Evolutionary conservation across 1,284 basidiomycete genomes (phyloP), one percentile per base, ranked within the genome.

Genomic region (Moesziomyces globuligerus): DNA sequence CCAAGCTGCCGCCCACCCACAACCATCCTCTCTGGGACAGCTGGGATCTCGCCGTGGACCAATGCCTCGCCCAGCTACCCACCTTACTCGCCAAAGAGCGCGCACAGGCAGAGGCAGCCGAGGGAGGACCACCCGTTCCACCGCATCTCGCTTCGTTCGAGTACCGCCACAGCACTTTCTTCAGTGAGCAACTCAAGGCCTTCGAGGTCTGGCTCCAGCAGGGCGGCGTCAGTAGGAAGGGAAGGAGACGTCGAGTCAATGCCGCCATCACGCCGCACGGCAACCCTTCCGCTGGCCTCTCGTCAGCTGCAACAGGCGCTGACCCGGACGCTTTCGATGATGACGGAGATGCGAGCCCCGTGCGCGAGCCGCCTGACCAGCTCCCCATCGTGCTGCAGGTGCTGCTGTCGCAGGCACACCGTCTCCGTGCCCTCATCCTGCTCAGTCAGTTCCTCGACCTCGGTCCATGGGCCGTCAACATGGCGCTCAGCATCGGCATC

Each of bases 351-450:
- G 90, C 90, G 8, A 71, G 68, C 4, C 78, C 74, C 13, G 73
- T 78, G 29, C 75, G 81, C 26, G 92, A 93, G 76, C 93, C 93
- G 24, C 95, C 95, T 9, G 93, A 95, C 75, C 96, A 98, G 81
- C 89, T 98, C 1, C 95, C 95, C 2, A 97, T 98, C 59, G 94
- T 98, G 10, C 88, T 98, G 4, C 95, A 98, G 83, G 94, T 98
- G 20, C 87, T 98, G 32, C 87, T 98, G 7, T 97, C 94, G 0
- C 96, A 98, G 78, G 92, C 93, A 0, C 95, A 98, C 83, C 90
- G 95, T 46, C 88, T 98, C 10, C 90, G 94, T 11, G 95, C 96
- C 0, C 88, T 98, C 64, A 95, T 97, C 75, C 87, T 98, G n/a
- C 87, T 98, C 10, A 95, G 93, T 36, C 92, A 95, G 83, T 98